Evolutionary conservation across 2,329 filamentous ascomycete species (phyloP).

Genomic region (Colletotrichum gigasporum): DNA sequence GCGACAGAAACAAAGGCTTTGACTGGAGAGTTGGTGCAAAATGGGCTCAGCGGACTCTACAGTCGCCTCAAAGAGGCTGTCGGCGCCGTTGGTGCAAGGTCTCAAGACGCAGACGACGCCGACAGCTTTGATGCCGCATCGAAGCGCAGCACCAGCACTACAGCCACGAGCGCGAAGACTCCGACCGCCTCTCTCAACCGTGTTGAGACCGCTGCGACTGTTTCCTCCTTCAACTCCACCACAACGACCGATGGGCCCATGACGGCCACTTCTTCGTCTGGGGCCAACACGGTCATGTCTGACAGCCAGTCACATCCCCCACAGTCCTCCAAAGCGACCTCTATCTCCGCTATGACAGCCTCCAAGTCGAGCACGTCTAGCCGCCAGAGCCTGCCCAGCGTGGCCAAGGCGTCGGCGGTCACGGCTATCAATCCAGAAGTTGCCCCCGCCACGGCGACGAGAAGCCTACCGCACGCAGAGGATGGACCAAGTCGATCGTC

Average conservation of each 20-base stretch:
- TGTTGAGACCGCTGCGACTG: slow-evolving; percentile 47
- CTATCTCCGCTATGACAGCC: slow-evolving; percentile 55
- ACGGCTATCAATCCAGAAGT: slow-evolving; percentile 55
- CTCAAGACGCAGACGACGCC: slow-evolving; percentile 52
- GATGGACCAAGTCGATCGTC: slow-evolving; percentile 50
- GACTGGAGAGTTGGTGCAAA: slow-evolving; percentile 79
- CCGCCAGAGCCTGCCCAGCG: slow-evolving; percentile 52
- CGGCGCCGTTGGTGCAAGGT: slow-evolving; percentile 67
- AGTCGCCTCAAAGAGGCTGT: slow-evolving; percentile 85
- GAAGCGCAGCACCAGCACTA: slow-evolving; percentile 52
- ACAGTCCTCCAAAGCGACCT: slow-evolving; percentile 58
- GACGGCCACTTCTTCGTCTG: slow-evolving; percentile 49
- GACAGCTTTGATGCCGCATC: slow-evolving; percentile 53
- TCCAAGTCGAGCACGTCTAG: slow-evolving; percentile 53
- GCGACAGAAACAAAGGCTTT: slow-evolving; percentile 74
- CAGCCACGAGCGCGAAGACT: slow-evolving; percentile 52
- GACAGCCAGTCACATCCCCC: slow-evolving; percentile 53
- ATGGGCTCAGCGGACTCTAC: slow-evolving; percentile 89
- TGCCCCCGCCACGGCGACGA: slow-evolving; percentile 57
- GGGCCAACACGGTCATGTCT: slow-evolving; percentile 39
- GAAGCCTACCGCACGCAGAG: slow-evolving; percentile 52
- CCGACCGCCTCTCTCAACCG: slow-evolving; percentile 51
- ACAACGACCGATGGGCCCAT: slow-evolving; percentile 43
- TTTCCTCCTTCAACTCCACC: slow-evolving; percentile 43
- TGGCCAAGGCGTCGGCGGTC: slow-evolving; percentile 51